These are phyloP conservation scores for Colletotrichum sublineola DNA, from an alignment of 2,329 filamentous ascomycete species.

Conservation along the genomic window DNA sequence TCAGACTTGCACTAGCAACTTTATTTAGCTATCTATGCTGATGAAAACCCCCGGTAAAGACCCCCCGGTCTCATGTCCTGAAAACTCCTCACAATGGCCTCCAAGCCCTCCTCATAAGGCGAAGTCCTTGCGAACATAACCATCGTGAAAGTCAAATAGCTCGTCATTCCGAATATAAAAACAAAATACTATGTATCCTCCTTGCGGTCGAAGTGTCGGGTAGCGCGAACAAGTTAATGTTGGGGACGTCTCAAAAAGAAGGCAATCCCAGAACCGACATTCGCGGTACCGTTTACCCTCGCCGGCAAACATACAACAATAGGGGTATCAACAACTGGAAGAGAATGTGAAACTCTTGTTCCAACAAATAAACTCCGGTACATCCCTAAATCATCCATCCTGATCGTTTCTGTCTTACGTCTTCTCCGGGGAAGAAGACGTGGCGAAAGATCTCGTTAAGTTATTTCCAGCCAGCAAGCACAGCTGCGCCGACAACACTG, in stretches of 20 bases:
- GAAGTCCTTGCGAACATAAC: constrained; percentile 10
- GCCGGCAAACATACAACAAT: constrained; percentile 36
- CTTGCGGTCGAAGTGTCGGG: constrained; percentile 2
- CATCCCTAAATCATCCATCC: constrained; percentile 36
- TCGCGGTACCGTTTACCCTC: neutral
- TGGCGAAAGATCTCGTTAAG: constrained; percentile 27
- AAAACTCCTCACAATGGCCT: constrained; percentile 31
- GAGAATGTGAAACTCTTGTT: constrained; percentile 42
- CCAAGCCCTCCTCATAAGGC: constrained; percentile 34
- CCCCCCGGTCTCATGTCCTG: constrained; percentile 5
- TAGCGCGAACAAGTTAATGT: neutral
- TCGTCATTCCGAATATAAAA: constrained; percentile 31
- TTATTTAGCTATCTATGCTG: constrained; percentile 31
- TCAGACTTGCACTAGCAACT: constrained; percentile 12
- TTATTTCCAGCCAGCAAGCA: constrained; percentile 33
- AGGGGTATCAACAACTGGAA: constrained; percentile 44
- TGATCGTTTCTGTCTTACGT: constrained; percentile 11
- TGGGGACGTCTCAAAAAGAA: neutral
- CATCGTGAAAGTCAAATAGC: constrained; percentile 13
- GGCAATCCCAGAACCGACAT: neutral
- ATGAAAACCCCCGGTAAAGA: neutral
- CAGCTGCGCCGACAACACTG: constrained; percentile 21
- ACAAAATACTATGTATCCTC: constrained; percentile 33
- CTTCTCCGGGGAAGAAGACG: neutral
- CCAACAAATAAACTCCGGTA: constrained; percentile 40